Base-by-base conservation (phyloP, 805 yeast genomes). In the Saturnispora quitensis region DNA sequence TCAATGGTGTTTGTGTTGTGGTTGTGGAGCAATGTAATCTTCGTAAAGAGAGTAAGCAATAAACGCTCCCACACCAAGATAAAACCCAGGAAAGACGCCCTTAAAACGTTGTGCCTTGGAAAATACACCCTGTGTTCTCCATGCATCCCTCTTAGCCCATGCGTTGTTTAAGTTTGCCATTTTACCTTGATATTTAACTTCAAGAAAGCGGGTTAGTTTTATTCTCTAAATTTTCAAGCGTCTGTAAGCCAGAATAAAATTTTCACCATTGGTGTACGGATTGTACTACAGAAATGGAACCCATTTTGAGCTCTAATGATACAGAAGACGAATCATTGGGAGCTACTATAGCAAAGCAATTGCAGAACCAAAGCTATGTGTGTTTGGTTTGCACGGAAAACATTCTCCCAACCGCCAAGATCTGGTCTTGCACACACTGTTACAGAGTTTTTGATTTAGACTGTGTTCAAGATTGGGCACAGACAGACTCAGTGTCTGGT, bases 311-410 rank as follows among this genome's bases (percentile, higher is more conserved):
- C 42, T 35, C 20, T 47, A 44, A 34, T 48, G 40, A 18, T 45
- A 42, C 10, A 50, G 56, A 36, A 45, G 43, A n/a, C n/a, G 47
- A 20, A 6, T 31, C 47, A 20, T 47, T 49, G 43, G 38, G 51
- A 8, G 51, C 35, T 31, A 24, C 17, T 15, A 73, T 72, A 43
- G 75, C 77, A 12, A 90, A 87, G 3, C 47, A 44, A 9, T 4
- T 49, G 17, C 8, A 10, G 17, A 34, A 25, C 2, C 43, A 40
- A n/a, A 73, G 76, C 1, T 90, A 91, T 62, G 75, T 80, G 1
- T 91, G 99, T 68, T 73, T 91, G 64, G 88, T 91, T 12, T 91
- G 99, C 67, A 86, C 96, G 0, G 82, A 86, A 36, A 91, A 88
- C 56, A 75, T 91, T 54, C 87, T 82, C 48, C 73, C 78, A 4